Evolutionary conservation across 2,329 filamentous ascomycete genomes (phyloP).

Genomic region (Diaporthe caulivora): DNA sequence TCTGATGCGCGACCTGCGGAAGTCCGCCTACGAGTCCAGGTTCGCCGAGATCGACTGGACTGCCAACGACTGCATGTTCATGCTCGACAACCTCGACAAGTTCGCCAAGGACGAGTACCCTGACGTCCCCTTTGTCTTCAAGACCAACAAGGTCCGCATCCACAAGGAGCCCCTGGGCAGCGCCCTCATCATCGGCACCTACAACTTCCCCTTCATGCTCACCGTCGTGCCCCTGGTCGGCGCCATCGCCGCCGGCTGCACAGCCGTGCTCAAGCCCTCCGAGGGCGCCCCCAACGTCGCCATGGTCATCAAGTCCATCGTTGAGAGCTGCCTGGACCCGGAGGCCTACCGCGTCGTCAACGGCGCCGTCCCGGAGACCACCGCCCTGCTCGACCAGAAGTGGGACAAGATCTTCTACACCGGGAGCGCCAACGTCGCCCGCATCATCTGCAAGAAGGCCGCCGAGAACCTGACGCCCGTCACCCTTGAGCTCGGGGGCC

Average conservation of each 20-base stretch:
- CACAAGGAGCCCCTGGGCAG: slow-evolving; percentile 89
- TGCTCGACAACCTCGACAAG: slow-evolving; percentile 80
- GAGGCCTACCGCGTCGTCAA: slow-evolving; percentile 83
- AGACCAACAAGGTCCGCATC: slow-evolving; percentile 79
- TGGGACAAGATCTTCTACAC: slow-evolving; percentile 99
- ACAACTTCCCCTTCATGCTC: slow-evolving; percentile 93
- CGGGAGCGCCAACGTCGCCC: slow-evolving; percentile 81
- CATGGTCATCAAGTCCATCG: slow-evolving; percentile 82
- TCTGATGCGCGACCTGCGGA: slow-evolving; percentile 81
- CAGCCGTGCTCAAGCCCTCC: slow-evolving; percentile 90
- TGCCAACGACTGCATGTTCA: slow-evolving; percentile 84
- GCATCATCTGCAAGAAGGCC: slow-evolving; percentile 90
- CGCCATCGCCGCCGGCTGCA: slow-evolving; percentile 93
- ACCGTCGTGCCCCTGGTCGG: slow-evolving; percentile 84
- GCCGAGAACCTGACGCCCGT: slow-evolving; percentile 90
- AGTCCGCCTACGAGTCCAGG: slow-evolving; percentile 80
- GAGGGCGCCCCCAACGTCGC: slow-evolving; percentile 83
- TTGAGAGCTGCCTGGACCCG: slow-evolving; percentile 81
- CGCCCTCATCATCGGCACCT: slow-evolving; percentile 88
- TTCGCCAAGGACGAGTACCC: slow-evolving; percentile 85
- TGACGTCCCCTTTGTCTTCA: slow-evolving; percentile 77
- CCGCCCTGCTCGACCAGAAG: slow-evolving; percentile 84
- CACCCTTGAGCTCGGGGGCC: slow-evolving; percentile 88
- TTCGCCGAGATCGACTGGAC: slow-evolving; percentile 83
- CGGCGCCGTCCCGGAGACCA: slow-evolving; percentile 84